Evolutionary conservation across 768 basidiomycete species (phyloP), one percentile per base, ranked within the genome.

Genomic region (Tricholoma sp.): DNA sequence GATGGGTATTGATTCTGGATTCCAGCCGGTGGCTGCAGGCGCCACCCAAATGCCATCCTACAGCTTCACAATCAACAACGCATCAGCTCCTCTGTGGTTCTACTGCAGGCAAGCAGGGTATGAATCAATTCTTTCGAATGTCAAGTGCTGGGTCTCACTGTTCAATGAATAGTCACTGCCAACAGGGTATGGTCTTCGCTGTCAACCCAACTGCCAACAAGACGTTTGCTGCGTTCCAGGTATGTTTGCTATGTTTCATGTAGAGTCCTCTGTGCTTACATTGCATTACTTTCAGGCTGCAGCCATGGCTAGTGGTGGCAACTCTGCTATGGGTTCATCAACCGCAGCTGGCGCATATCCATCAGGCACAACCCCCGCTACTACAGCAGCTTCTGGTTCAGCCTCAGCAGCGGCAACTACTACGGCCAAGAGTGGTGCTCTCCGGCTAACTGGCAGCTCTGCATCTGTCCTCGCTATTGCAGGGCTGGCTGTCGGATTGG

Each of bases 101-200:
- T 83, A 74, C 76, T 85, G 83, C 59, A 74, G 72, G 15, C 82
- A 85, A 67, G 63, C 54, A 1, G 54, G 50, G 68, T 71, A 58
- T 59, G 59, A 36, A 52, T 52, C 44, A 50, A 12, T 37, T 15
- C 39, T 53, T 29, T 32, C 37, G 37, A 52, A 6, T 50, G 4
- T 15, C 4, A 44, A 8, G 29, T 8, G 10, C 28, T 10, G 41
- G n/a, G 37, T 55, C 2, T 49, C 50, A n/a, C 56, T 56, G 13
- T 51, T 2, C 41, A 8, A 20, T 55, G 20, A 50, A 41, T 55
- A 78, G 71, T 56, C 81, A 83, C 66, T 86, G 84, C 65, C 56
- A 70, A 32, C 28, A 48, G 5, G 83, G 83, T 60, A 84, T 84
- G 83, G 84, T 86, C 48, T 84, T 86, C 68, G 78, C 82, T 20